phyloP scores from a whole-genome alignment of 2,329 filamentous ascomycete genomes.

The Talaromyces sp. region DNA sequence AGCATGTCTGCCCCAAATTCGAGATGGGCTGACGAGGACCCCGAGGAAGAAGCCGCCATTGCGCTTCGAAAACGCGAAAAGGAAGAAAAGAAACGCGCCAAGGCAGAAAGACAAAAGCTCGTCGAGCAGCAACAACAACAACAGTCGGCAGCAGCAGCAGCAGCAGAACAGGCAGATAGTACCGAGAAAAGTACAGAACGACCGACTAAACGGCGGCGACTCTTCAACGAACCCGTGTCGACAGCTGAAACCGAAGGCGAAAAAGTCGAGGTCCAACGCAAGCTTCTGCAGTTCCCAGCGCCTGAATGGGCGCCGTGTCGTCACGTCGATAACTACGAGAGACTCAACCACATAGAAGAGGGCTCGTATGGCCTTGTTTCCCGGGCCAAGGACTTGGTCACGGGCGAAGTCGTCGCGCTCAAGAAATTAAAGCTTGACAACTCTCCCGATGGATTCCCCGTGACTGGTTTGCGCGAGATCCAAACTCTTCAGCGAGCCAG shows the following conservation, averaged over 20 bases:
- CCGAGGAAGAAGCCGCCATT: constrained; percentile 67
- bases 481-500: constrained; percentile 77
- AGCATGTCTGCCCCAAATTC: constrained; percentile 64
- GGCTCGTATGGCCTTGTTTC: constrained; percentile 95
- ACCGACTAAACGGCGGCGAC: constrained; percentile 58
- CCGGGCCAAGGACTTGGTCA: constrained; percentile 68
- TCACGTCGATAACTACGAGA: constrained; percentile 83
- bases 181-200: constrained; percentile 28
- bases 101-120: constrained; percentile 73
- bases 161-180: constrained; percentile 11
- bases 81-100: constrained; percentile 80
- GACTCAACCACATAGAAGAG: constrained; percentile 95
- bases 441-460: constrained; percentile 75
- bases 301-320: constrained; percentile 66
- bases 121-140: constrained; percentile 46
- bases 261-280: constrained; percentile 31
- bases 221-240: constrained; percentile 48
- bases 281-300: constrained; percentile 67
- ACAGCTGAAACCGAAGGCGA: constrained; percentile 20
- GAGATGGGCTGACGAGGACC: constrained; percentile 82
- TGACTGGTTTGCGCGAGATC: constrained; percentile 90
- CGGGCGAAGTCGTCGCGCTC: constrained; percentile 78
- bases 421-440: constrained; percentile 90
- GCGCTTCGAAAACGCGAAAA: constrained; percentile 73
- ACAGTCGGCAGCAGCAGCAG: constrained; percentile 4